Evolutionary conservation across 768 basidiomycete genomes (phyloP), one percentile per base, ranked within the genome.

Genomic region (Pholiota molesta): DNA sequence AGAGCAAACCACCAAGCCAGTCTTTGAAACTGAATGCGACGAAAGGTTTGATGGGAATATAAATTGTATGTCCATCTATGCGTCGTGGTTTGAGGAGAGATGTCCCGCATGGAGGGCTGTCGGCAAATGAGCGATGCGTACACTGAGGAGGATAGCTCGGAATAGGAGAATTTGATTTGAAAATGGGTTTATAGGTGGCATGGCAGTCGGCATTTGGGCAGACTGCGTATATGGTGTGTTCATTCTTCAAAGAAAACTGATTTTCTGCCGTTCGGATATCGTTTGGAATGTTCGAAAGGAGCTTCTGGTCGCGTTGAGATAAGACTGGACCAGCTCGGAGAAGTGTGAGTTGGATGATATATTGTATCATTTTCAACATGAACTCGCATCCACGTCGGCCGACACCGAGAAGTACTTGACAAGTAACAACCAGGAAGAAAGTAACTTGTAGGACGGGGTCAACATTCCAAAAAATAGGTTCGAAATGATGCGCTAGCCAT

Each of bases 1-100:
- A 71, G 9, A 73, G 55, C 23, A 79, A 35, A 2, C 66, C n/a
- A 0, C 60, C 71, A 5, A 76, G 21, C 63, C 73, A 79, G 11
- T 71, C 70, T 45, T 67, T 64, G n/a, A 68, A 59, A 33, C 44
- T 57, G 52, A 67, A 69, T 1, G 44, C 28, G 0, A 71, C 57
- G 35, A 62, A 71, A 4, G 58, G 58, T 53, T 69, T 71, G 44
- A 71, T 65, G 3, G 69, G 67, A 11, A 65, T 39, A 5, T 60
- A 23, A 16, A 65, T 52, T 1, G 14, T 37, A 13, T 47, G 23
- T 17, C 55, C 55, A 42, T 28, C 39, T 7, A 58, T 37, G 14
- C 51, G 29, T 10, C 51, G 47, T 21, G 57, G 57, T 19, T 52
- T 37, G 14, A 58, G 31, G 9, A 62, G 52, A 4, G 26, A 33